These are phyloP conservation scores for Curvularia hawaiiensis DNA, from an alignment of 2,329 filamentous ascomycete species.

Conservation along the genomic window DNA sequence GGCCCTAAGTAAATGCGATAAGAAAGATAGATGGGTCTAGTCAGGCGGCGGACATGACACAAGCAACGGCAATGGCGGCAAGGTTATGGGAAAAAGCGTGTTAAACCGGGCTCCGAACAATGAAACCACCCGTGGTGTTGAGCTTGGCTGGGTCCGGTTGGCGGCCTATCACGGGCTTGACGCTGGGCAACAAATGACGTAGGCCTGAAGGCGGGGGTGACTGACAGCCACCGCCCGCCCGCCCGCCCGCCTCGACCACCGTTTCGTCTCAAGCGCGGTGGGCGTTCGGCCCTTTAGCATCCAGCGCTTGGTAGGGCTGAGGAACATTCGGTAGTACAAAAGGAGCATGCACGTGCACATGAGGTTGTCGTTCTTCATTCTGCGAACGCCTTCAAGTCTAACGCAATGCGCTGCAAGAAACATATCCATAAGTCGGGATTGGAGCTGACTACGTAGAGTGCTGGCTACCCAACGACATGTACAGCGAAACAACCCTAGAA, in stretches of 20 bases:
- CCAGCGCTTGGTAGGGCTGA: conserved; percentile 21
- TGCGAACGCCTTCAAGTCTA: conserved; percentile 8
- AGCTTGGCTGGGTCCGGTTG: conserved; percentile 4
- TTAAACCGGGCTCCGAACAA: conserved; percentile 2
- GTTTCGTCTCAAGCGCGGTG: conserved; percentile 7
- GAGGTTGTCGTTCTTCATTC: background rate
- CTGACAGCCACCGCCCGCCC: conserved; percentile 12
- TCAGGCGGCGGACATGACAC: conserved; percentile 2
- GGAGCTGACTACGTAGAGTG: conserved; percentile 15
- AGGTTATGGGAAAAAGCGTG: background rate
- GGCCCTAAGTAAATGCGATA: background rate
- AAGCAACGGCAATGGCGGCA: conserved; percentile 10
- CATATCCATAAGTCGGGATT: conserved; percentile 5
- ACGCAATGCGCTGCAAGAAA: conserved; percentile 8
- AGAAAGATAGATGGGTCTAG: conserved; percentile 1
- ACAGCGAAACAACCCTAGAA: conserved; percentile 11
- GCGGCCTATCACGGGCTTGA: conserved; percentile 11
- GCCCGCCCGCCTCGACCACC: conserved; percentile 8
- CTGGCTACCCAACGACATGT: conserved; percentile 16
- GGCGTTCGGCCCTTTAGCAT: conserved; percentile 14
- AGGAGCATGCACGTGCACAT: background rate
- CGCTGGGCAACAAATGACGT: conserved; percentile 18
- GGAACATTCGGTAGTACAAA: conserved; percentile 15
- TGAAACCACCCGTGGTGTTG: conserved; percentile 15
- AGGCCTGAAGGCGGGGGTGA: conserved; percentile 17